These are phyloP conservation scores for Clonostachys solani DNA, from an alignment of 2,329 filamentous ascomycete genomes.

Conservation along the genomic window DNA sequence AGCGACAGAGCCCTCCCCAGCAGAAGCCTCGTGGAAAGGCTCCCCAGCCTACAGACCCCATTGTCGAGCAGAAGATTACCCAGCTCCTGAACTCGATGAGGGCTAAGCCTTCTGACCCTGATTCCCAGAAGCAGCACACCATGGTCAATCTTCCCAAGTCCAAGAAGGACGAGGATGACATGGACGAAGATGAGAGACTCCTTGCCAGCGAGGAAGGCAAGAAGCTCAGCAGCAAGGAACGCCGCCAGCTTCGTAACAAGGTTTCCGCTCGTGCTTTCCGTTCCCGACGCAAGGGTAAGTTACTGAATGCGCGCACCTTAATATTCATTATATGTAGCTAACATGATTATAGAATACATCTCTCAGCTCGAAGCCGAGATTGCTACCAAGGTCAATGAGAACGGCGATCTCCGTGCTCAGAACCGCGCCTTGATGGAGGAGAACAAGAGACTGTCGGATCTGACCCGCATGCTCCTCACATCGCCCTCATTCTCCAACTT, in stretches of 20 bases:
- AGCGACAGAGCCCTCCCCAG: constrained; percentile 28
- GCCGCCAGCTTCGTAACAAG: constrained; percentile 96
- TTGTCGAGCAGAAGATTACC: constrained; percentile 89
- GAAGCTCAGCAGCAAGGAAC: constrained; percentile 97
- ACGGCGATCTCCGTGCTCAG: constrained; percentile 72
- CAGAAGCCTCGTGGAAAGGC: constrained; percentile 49
- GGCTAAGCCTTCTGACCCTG: constrained; percentile 57
- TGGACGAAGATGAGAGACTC: constrained; percentile 95
- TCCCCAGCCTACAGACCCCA: constrained; percentile 56
- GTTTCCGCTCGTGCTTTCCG: constrained; percentile 97
- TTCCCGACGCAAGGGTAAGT: constrained; percentile 92
- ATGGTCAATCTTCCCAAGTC: constrained; percentile 66
- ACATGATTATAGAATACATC: constrained; percentile 74
- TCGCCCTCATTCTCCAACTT: constrained; percentile 81
- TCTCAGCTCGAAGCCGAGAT: constrained; percentile 89
- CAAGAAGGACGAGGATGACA: constrained; percentile 95
- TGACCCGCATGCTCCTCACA: constrained; percentile 76
- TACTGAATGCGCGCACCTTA: background rate
- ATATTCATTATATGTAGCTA: constrained; percentile 3
- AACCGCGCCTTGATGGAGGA: constrained; percentile 81
- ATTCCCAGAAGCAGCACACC: constrained; percentile 37
- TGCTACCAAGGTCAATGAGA: constrained; percentile 77
- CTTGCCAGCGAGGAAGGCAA: constrained; percentile 97
- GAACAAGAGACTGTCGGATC: constrained; percentile 73
- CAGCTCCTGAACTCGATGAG: constrained; percentile 91